These are phyloP conservation scores for Amanita thiersii DNA, from an alignment of 768 basidiomycete genomes.

Conservation along the genomic window DNA sequence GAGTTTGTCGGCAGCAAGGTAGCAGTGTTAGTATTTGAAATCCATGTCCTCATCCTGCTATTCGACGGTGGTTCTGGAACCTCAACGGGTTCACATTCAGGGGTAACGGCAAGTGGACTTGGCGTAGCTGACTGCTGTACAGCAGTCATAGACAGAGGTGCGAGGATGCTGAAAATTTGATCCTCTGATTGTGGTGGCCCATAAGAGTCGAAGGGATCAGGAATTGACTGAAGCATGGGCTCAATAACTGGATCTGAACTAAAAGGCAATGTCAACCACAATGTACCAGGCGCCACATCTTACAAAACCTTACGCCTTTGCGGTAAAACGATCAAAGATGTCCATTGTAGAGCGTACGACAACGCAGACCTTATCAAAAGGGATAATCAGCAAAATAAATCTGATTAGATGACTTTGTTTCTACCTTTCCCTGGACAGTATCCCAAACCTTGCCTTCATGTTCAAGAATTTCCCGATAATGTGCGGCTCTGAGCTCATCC, in stretches of 20 bases:
- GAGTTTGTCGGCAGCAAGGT: conserved; percentile 41
- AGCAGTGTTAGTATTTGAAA: conserved; percentile 32
- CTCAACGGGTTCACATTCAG: conserved; percentile 28
- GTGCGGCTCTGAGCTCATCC: conserved; percentile 74
- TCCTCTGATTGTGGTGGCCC: conserved; percentile 83
- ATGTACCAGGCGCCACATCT: neutral
- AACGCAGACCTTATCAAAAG: conserved; percentile 52
- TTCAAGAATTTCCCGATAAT: conserved; percentile 84
- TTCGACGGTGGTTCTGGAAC: conserved; percentile 21
- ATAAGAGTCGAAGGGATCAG: conserved; percentile 91
- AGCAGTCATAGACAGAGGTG: conserved; percentile 68
- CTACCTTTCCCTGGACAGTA: conserved; percentile 76
- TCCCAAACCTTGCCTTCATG: conserved; percentile 98
- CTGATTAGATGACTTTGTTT: conserved; percentile 8
- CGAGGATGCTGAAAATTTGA: conserved; percentile 88
- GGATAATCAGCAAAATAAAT: conserved; percentile 10
- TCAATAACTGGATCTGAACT: conserved; percentile 88
- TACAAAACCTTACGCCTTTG: conserved; percentile 62
- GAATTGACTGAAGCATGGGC: conserved; percentile 81
- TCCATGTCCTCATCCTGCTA: conserved; percentile 38
- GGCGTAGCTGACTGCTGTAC: conserved; percentile 42
- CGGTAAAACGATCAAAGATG: conserved; percentile 79
- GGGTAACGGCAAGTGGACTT: conserved; percentile 46
- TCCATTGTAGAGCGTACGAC: conserved; percentile 89
- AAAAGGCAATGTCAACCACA: conserved; percentile 12